Evolutionary conservation across 1,139 yeast species (phyloP).

Genomic region (Lodderomyces margitis): DNA sequence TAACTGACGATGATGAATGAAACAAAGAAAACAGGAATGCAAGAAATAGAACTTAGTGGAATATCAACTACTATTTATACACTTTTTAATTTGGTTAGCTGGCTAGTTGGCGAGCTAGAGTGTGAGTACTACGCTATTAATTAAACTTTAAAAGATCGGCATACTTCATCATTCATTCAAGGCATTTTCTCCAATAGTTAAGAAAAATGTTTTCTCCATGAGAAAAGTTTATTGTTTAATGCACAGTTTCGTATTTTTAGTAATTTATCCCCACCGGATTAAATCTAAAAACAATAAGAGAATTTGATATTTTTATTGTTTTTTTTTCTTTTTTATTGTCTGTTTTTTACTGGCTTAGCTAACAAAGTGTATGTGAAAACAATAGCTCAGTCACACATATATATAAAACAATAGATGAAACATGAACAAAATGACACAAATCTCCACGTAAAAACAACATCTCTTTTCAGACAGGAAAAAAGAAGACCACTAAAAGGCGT

Average conservation of each 20-base stretch:
- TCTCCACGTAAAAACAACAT: neutral
- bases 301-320: no score
- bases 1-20: neutral
- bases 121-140: neutral
- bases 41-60: no score
- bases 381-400: neutral
- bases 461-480: neutral
- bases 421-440: neutral
- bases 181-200: no score
- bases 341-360: no score
- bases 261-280: constrained; percentile 1
- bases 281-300: no score
- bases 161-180: no score
- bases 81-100: neutral
- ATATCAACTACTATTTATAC: neutral
- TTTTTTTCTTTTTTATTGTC: no score
- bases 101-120: no score
- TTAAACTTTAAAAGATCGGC: neutral
- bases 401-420: no score
- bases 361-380: neutral
- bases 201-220: neutral
- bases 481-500: no score
- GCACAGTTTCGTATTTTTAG: no score
- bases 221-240: neutral
- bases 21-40: neutral